Evolutionary conservation across 2,329 filamentous ascomycete genomes (phyloP), one percentile per base, ranked within the genome.

Genomic region (Phialophora macrospora): DNA sequence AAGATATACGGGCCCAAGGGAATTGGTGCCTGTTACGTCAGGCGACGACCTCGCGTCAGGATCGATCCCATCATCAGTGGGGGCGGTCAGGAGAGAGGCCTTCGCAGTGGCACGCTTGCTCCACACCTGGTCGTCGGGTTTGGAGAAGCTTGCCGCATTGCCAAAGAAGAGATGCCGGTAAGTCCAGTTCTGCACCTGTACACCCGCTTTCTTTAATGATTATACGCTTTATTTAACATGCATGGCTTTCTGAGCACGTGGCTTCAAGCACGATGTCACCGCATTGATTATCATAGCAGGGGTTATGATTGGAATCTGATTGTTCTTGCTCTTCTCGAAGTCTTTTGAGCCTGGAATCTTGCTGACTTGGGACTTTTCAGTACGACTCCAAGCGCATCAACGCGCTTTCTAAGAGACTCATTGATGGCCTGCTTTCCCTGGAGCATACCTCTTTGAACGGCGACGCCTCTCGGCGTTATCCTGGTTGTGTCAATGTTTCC

Each of bases 1-100:
- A 99, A 99, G 81, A 96, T 99, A 62, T 99, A 99, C 76, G 95
- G 95, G 28, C 95, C 95, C 61, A 99, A 97, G 83, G 95, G 95
- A 38, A 91, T 99, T 64, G 95, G 95, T 65, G 95, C 95, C 65
- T 99, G 95, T 81, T 99, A 94, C 75, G 92, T 99, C 56, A 90
- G 95, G 74, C 88, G 95, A 81, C 87, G 95, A 64, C 95, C 95
- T 1, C 89, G 94, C 77, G 95, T 99, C 72, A 91, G 95, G 79
- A 82, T 99, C 64, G 95, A 99, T 66, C 95, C 95, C 58, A 90
- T 99, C 76, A 99, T 99, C 80, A 96, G 88, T 63, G 95, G 95
- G 67, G 95, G 95, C 79, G 95, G 95, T 5, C 95, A 99, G 78
- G 95, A 99, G 82, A 87, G 95, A 83, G 95, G 95, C 72, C 81